Base-by-base conservation (phyloP, 768 basidiomycete species). In the Lactarius trivialis region DNA sequence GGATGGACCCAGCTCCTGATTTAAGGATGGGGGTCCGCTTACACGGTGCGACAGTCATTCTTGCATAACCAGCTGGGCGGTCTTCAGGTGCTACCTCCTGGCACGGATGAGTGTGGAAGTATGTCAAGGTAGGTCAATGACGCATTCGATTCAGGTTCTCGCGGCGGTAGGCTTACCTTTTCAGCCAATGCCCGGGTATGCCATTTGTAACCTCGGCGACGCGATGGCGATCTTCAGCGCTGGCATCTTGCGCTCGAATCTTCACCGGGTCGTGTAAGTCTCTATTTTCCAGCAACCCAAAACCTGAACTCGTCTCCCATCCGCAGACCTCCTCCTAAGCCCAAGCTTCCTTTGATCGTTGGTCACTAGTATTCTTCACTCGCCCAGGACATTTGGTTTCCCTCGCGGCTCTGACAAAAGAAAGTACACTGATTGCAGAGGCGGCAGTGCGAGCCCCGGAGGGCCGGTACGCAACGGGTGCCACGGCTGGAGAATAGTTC, bases 301-400 rank as follows among this genome's bases (percentile, higher is more conserved):
- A 2, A 32, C 19, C 28, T 51, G 12, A 32, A 19, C 17, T 21
- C 19, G 4, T 26, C 17, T 14, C 24, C 4, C n/a, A 17, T 14
- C 12, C 4, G 33, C 5, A 71, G 68, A 0, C 80, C 85, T 11
- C 83, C 88, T 0, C 87, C 87, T 0, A 82, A 82, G 65, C 71
- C 5, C 88, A 90, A 70, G 73, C 74, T 4, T 69, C 74, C 7
- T 70, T 76, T 39, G 81, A 81, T 36, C 78, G 88, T 8, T 88
- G 84, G 81, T 89, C 87, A 4, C 73, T 89, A 9, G 87, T 85
- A 12, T 89, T 82, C 73, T 88, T 89, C 72, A 83, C 80, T 0
- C 77, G 88, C 21, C 86, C 87, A 0, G 81, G 79, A 4, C 78
- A 86, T 68, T 75, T 77, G 2, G 73, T 79, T 37, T 58, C 77